These are phyloP conservation scores for Salvia sclarea DNA, from an alignment of 305 asterid species.

Conservation along the genomic window DNA sequence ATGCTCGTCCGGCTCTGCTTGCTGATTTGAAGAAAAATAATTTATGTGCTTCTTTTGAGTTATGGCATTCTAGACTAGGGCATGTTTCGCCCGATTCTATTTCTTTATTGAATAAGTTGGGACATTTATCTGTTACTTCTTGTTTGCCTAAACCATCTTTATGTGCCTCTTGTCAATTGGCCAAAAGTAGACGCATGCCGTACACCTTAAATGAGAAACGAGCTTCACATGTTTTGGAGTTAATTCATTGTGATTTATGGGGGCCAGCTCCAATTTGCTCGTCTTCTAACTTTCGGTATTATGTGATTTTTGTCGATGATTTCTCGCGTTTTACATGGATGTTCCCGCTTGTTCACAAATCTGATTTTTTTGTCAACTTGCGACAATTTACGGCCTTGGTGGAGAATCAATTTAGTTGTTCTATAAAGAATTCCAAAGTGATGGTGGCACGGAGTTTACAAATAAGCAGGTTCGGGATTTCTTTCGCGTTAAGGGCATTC, in stretches of 20 bases:
- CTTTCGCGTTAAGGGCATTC: neutral
- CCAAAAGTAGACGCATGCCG: neutral
- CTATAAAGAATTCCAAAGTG: conserved; percentile 1
- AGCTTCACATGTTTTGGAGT: neutral
- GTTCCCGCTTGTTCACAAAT: neutral
- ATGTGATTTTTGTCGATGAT: neutral
- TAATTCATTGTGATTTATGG: conserved; percentile 6
- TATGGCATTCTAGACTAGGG: neutral
- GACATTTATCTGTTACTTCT: neutral
- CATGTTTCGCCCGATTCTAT: neutral
- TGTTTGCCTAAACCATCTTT: neutral
- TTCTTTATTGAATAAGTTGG: neutral
- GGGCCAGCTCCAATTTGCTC: neutral
- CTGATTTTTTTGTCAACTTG: neutral
- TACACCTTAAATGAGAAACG: neutral
- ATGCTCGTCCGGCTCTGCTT: neutral
- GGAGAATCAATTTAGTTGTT: neutral
- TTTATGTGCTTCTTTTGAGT: neutral
- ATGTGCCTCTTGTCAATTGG: neutral
- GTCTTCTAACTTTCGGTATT: neutral
- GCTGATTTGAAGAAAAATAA: neutral
- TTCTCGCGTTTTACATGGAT: neutral
- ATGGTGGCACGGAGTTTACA: conserved; percentile 16
- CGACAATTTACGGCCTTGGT: neutral
- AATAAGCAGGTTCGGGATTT: neutral